phyloP scores from a whole-genome alignment of 2,329 filamentous ascomycete species.

The Penicillium sp. region DNA sequence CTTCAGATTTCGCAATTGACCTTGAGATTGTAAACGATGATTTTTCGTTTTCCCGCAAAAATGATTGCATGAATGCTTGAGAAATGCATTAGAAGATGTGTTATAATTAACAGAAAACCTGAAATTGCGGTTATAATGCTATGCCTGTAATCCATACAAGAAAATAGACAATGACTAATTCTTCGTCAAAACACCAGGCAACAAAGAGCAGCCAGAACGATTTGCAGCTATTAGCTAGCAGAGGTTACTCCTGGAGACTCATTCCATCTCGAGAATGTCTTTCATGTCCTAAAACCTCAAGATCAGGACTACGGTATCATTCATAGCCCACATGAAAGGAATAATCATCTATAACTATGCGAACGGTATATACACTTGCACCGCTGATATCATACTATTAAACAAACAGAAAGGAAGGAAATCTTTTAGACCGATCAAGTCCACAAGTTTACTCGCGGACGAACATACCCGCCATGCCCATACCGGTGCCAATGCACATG shows the following conservation, averaged over 20 bases:
- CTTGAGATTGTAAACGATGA: neutral
- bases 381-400: conserved; percentile 22
- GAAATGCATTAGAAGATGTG: no score
- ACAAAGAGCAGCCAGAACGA: no score
- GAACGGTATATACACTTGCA: conserved; percentile 25
- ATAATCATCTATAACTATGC: conserved; percentile 15
- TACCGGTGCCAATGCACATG: conserved; percentile 86
- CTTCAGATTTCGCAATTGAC: neutral
- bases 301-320: no score
- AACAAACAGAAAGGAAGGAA: conserved; percentile 7
- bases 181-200: no score
- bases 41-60: neutral
- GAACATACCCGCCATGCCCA: conserved; percentile 71
- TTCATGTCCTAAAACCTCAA: neutral
- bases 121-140: no score
- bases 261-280: no score
- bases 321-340: neutral
- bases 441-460: conserved; percentile 56
- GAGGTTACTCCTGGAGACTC: no score
- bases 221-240: no score
- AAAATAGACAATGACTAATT: no score
- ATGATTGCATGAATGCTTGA: neutral
- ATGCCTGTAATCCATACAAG: no score
- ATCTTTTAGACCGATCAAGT: conserved; percentile 1
- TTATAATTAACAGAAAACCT: no score